Evolutionary conservation across 129 eudicot genomes (phyloP), one percentile per base, ranked within the genome.

Genomic region (Flaveria sonorensis): DNA sequence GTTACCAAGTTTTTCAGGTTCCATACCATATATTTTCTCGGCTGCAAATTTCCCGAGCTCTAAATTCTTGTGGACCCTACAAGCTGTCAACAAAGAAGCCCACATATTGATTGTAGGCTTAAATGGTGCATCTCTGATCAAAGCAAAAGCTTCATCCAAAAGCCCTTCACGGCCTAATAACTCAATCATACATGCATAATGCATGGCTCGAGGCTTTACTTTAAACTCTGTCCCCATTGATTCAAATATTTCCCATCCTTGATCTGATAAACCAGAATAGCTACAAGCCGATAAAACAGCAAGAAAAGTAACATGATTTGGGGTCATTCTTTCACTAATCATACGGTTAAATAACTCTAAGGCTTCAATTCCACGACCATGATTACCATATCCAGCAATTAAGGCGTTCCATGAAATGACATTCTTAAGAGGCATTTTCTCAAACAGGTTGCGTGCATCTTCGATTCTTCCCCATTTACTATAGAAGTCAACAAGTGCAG

Each of bases 81-180:
- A 92, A 74, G 98, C 98, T 18, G 94, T 92, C 65, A 92, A 79
- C 86, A 92, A 85, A 47, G 98, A 92, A 14, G 98, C 96, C 98
- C 98, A 92, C 98, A 90, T 92, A 73, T 92, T 92, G 76, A 85
- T 80, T 0, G 98, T 90, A 12, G 98, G 95, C 76, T 68, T 77
- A 71, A 85, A 80, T 3, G 96, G 94, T 42, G 90, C 93, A 81
- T 92, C 88, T 82, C 82, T 81, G 39, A 92, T 88, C 56, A 88
- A 85, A 2, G 92, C 88, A 72, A 90, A 87, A 36, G 96, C 97
- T 83, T 92, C 96, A 81, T 92, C 96, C 43, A 92, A 68, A 45
- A 81, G 87, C 74, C 96, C 97, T 83, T 92, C 96, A 43, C 93
- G 89, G 20, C 97, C 97, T 83, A 89, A 75, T 75, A 92, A 81